Conservation (phyloP, 768 basidiomycete genomes). For the Suillus plorans region DNA sequence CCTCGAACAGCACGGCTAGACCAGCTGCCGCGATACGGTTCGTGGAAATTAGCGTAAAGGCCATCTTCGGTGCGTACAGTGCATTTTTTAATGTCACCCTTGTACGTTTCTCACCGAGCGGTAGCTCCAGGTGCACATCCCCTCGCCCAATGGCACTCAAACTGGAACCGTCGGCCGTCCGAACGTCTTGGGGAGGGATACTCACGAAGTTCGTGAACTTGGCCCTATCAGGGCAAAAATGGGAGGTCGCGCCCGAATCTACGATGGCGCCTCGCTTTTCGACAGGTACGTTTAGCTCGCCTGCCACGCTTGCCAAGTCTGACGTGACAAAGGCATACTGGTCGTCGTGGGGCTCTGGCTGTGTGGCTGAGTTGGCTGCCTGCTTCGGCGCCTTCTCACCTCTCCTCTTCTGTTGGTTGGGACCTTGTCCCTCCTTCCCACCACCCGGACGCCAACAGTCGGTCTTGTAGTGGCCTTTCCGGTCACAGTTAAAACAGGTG, state of each 20-base stretch:
- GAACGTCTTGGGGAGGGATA: neutral
- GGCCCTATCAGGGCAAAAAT: neutral
- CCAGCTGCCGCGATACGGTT: too few relatives aligned
- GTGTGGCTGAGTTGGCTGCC: neutral
- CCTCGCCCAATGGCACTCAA: neutral
- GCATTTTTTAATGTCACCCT: neutral
- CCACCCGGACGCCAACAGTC: neutral
- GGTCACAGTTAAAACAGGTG: neutral
- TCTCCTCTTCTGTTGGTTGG: neutral
- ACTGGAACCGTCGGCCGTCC: neutral
- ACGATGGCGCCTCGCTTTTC: neutral
- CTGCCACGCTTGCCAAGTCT: neutral
- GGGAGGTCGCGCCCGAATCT: neutral
- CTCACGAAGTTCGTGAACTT: neutral
- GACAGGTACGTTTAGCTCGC: neutral
- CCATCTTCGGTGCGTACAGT: neutral
- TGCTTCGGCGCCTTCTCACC: too few relatives aligned
- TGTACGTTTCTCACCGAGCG: accelerated
- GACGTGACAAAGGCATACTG: neutral
- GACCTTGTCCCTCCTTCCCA: neutral
- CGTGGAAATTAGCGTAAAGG: neutral
- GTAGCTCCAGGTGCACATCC: neutral
- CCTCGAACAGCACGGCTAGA: too few relatives aligned
- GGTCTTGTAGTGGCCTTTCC: neutral
- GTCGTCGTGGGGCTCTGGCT: neutral